Evolutionary conservation across 805 yeast species (phyloP).

Genomic region (Nakazawaea molendinolei): DNA sequence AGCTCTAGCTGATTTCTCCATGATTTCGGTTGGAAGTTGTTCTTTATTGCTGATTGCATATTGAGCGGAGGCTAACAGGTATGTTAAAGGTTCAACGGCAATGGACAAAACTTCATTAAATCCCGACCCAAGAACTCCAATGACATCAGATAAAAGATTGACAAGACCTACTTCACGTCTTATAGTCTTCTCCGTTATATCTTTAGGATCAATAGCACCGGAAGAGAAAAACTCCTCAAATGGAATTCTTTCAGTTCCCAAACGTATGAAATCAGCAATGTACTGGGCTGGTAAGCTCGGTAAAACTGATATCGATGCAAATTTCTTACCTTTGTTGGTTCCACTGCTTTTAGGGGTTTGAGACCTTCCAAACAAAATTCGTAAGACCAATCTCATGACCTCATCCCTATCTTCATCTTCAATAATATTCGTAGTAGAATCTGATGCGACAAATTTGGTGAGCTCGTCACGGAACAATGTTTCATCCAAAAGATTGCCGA

Average conservation of each 20-base stretch:
- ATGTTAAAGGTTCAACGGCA: conserved; percentile 51
- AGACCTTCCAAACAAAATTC: conserved; percentile 83
- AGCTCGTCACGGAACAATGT: conserved; percentile 82
- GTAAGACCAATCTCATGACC: conserved; percentile 65
- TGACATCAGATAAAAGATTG: conserved; percentile 49
- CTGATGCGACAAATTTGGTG: conserved; percentile 48
- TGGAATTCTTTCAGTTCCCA: conserved; percentile 53
- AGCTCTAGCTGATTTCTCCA: conserved; percentile 43
- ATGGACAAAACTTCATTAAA: conserved; percentile 41
- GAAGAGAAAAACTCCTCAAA: conserved; percentile 27
- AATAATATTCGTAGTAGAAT: conserved; percentile 42
- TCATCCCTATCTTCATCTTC: conserved; percentile 52
- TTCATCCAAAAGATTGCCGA: conserved; percentile 74
- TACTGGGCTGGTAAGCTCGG: conserved; percentile 48
- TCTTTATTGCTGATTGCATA: conserved; percentile 25
- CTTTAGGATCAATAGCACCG: conserved; percentile 13
- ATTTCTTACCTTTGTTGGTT: conserved; percentile 63
- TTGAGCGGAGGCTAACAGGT: conserved; percentile 49
- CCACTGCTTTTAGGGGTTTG: conserved; percentile 65
- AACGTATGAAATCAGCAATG: conserved; percentile 50
- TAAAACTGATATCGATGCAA: conserved; percentile 59
- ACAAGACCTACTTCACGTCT: conserved; percentile 60
- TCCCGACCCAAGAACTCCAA: conserved; percentile 52
- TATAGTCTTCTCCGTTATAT: conserved; percentile 26
- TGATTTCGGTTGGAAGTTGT: conserved; percentile 10